Percentiles rank a stretch among this genome's conserved stretches.
phyloP scores from a whole-genome alignment of 164 flowering plant species.

The Magnolia changhungtana region DNA sequence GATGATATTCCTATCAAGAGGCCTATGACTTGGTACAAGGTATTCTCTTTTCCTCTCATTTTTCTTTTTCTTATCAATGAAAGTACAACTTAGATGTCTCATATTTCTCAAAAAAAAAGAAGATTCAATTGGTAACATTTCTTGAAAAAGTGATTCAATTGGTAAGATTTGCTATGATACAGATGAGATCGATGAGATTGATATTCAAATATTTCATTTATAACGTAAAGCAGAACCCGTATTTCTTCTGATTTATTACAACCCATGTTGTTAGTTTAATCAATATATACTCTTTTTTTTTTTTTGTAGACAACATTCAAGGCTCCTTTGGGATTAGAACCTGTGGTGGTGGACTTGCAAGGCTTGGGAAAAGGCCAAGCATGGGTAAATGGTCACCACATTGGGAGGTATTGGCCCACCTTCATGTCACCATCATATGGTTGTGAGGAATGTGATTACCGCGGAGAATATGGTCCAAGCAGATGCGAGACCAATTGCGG shows the following conservation, averaged over 20 bases:
- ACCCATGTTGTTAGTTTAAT: background rate
- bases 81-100: too few species aligned
- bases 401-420: slow-evolving; percentile 70
- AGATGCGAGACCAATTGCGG: slow-evolving; percentile 56
- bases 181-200: too few species aligned
- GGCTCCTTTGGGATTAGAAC: slow-evolving; percentile 59
- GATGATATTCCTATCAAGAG: slow-evolving; percentile 31
- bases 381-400: slow-evolving; percentile 70
- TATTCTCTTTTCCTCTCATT: slow-evolving; percentile 3
- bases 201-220: too few species aligned
- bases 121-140: too few species aligned
- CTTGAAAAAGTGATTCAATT: too few species aligned
- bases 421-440: slow-evolving; percentile 29
- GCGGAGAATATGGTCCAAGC: slow-evolving; percentile 37
- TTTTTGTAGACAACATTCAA: slow-evolving; percentile 50
- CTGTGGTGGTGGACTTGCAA: slow-evolving; percentile 59
- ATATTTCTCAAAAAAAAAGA: background rate
- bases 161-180: too few species aligned
- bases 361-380: slow-evolving; percentile 77
- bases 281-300: too few species aligned
- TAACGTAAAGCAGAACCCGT: too few species aligned
- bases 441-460: slow-evolving; percentile 62
- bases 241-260: background rate
- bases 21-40: slow-evolving; percentile 72
- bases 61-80: too few species aligned